Conservation (phyloP, 768 basidiomycete genomes). For the Peribolospora baueri region DNA sequence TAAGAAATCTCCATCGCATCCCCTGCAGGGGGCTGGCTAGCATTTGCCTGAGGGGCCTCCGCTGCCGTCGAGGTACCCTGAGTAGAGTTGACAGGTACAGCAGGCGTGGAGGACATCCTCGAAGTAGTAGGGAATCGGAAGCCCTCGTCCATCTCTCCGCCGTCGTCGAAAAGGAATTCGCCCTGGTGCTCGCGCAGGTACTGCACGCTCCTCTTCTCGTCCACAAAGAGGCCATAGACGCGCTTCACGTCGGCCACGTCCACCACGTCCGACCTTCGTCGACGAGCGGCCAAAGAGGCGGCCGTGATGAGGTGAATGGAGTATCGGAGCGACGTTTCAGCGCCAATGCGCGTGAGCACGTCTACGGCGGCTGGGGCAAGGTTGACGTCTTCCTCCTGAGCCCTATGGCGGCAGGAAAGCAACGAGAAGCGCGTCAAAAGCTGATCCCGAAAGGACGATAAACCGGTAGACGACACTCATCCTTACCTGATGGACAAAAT, state of each 20-base stretch:
- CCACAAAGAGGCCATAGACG: slow-evolving; percentile 59
- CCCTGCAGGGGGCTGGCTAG: too few species aligned
- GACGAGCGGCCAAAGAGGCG: slow-evolving; percentile 57
- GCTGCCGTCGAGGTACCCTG: too few species aligned
- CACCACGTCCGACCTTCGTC: slow-evolving; percentile 55
- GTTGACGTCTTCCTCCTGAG: slow-evolving; percentile 84
- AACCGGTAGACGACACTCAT: neutral
- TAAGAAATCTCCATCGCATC: too few species aligned
- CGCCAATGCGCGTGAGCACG: slow-evolving; percentile 70
- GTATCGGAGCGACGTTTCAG: slow-evolving; percentile 73
- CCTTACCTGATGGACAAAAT: slow-evolving; percentile 75
- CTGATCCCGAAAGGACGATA: neutral
- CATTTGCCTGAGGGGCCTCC: too few species aligned
- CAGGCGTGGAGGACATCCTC: too few species aligned
- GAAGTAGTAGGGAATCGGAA: neutral
- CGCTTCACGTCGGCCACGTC: slow-evolving; percentile 62
- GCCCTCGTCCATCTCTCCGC: slow-evolving; percentile 14
- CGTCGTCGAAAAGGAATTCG: slow-evolving; percentile 15
- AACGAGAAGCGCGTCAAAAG: neutral
- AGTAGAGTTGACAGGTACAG: too few species aligned
- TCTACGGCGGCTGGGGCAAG: slow-evolving; percentile 45
- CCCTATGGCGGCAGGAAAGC: slow-evolving; percentile 25
- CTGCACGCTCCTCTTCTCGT: slow-evolving; percentile 73
- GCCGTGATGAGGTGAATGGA: slow-evolving; percentile 87
- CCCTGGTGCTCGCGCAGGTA: slow-evolving; percentile 47